phyloP scores from a whole-genome alignment of 305 asterid species.

The Rubia peregrina region DNA sequence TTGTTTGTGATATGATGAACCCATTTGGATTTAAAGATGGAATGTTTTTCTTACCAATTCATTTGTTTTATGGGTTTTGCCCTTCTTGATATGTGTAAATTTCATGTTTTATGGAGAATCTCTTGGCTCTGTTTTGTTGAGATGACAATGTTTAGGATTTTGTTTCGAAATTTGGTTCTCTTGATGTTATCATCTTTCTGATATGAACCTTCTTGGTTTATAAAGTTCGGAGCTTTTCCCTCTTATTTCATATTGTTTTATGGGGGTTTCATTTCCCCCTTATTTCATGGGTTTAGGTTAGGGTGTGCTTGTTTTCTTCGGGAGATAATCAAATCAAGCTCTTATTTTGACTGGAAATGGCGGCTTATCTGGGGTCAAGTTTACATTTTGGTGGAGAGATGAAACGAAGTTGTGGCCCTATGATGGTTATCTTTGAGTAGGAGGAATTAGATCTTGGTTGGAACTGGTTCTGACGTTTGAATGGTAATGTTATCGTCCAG shows the following conservation, averaged over 20 bases:
- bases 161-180: not conserved
- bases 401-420: not conserved
- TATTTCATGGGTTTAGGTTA: constrained; percentile 8
- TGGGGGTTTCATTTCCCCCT: not conserved
- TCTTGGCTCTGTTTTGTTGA: not conserved
- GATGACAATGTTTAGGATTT: not conserved
- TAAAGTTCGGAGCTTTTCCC: not conserved
- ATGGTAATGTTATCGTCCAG: constrained; percentile 30
- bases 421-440: not conserved
- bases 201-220: not conserved
- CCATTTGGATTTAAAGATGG: no score
- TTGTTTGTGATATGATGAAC: no score
- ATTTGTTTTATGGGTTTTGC: not conserved
- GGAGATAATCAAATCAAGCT: not conserved
- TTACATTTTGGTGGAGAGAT: no score
- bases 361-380: not conserved
- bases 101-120: not conserved
- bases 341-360: constrained; percentile 9
- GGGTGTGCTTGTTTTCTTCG: not conserved
- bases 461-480: constrained; percentile 12
- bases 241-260: not conserved
- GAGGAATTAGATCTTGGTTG: not conserved
- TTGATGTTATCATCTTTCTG: not conserved
- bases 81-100: not conserved
- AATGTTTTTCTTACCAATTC: not conserved